Conservation (phyloP, 495 filamentous ascomycete genomes). For the Pseudevernia furfuracea region DNA sequence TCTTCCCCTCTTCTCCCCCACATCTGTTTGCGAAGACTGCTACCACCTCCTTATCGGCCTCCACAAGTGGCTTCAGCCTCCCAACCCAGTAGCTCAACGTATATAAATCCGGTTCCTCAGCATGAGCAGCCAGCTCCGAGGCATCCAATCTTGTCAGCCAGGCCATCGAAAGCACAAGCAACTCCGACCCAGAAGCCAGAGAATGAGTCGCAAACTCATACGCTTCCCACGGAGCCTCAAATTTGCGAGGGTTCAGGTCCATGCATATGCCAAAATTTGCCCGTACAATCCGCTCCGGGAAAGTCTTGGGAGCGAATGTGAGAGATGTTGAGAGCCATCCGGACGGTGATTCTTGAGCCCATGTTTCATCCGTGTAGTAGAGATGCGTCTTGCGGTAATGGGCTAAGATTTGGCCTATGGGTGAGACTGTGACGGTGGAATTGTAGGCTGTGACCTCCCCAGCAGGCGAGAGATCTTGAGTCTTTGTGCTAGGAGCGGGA, state of each 20-base stretch:
- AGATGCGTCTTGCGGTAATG: conserved; percentile 89
- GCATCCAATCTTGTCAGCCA: conserved; percentile 60
- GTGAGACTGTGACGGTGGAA: conserved; percentile 70
- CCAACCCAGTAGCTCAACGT: conserved; percentile 89
- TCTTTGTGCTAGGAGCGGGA: conserved; percentile 24
- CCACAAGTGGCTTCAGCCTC: conserved; percentile 60
- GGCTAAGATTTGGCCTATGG: conserved; percentile 58
- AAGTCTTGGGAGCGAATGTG: conserved; percentile 9
- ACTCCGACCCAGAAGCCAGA: conserved; percentile 53
- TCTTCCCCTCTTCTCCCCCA: conserved; percentile 42
- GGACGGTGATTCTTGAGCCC: conserved; percentile 68
- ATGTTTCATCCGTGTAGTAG: conserved; percentile 86
- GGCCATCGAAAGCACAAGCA: conserved; percentile 81
- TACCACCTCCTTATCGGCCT: conserved; percentile 49
- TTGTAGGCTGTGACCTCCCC: conserved; percentile 56
- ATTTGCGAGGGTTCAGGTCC: conserved; percentile 65
- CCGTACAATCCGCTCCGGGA: conserved; percentile 24
- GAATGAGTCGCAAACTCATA: conserved; percentile 84
- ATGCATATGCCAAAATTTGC: conserved; percentile 85
- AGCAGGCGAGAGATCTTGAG: conserved; percentile 28
- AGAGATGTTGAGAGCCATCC: conserved; percentile 41
- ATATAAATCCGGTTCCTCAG: conserved; percentile 60
- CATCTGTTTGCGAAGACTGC: conserved; percentile 78
- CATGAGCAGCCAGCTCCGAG: conserved; percentile 38
- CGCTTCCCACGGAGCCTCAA: conserved; percentile 64